Evolutionary conservation across 805 yeast species (phyloP).

Genomic region (Brettanomyces anomalus): DNA sequence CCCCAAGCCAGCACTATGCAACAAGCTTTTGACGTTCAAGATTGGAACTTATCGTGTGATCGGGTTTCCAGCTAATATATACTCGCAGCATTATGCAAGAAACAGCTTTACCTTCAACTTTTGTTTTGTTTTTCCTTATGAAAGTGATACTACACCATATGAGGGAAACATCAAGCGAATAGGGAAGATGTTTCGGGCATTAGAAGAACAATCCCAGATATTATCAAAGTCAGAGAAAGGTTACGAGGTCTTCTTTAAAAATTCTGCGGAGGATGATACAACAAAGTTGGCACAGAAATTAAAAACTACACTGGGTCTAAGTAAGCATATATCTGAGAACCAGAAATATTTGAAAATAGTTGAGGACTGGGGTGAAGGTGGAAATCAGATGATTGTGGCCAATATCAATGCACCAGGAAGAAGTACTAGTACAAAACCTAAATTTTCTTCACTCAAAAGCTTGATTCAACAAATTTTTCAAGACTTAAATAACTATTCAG

Average conservation of each 20-base stretch:
- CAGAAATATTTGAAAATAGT: conserved; percentile 24
- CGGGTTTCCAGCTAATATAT: conserved; percentile 84
- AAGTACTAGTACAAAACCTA: conserved; percentile 17
- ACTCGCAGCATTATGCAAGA: conserved; percentile 68
- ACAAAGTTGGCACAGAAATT: conserved; percentile 5
- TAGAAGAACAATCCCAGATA: conserved; percentile 82
- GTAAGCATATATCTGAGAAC: conserved; percentile 10
- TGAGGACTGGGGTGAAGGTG: conserved; percentile 21
- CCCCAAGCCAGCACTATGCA: conserved; percentile 89
- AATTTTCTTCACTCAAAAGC: conserved; percentile 51
- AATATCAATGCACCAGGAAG: conserved; percentile 12
- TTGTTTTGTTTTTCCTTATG: conserved; percentile 82
- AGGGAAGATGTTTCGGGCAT: conserved; percentile 79
- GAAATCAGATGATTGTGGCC: conserved; percentile 16
- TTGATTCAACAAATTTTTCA: conserved; percentile 85
- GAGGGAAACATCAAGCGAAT: conserved; percentile 77
- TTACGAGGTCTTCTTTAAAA: conserved; percentile 32
- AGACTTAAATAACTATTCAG: conserved; percentile 91
- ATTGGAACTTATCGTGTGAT: conserved; percentile 62
- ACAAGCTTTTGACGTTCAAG: conserved; percentile 66
- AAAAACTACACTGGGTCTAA: conserved; percentile 2
- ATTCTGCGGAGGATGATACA: conserved; percentile 7
- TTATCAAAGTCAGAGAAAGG: conserved; percentile 49
- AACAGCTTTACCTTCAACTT: conserved; percentile 91
- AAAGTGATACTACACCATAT: conserved; percentile 74